phyloP scores from a whole-genome alignment of 106 monocot species.

The Dendrobium huoshanense region DNA sequence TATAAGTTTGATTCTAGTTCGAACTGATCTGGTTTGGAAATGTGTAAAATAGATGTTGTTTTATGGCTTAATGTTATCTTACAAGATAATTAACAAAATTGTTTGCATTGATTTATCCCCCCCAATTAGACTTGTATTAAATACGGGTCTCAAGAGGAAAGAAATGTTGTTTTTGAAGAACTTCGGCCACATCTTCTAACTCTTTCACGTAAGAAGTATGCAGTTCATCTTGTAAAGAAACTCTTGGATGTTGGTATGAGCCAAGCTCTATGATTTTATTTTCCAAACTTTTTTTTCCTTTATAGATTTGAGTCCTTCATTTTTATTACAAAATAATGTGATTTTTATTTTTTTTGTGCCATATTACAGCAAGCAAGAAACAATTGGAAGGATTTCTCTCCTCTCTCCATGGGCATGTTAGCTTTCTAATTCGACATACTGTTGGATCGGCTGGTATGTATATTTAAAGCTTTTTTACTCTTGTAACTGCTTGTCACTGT shows the following conservation, averaged over 20 bases:
- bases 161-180: constrained; percentile 62
- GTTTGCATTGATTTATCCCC: not conserved
- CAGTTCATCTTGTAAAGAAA: constrained; percentile 94
- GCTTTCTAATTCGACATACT: constrained; percentile 77
- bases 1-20: not conserved
- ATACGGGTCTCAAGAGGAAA: constrained; percentile 75
- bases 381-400: constrained; percentile 83
- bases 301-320: not conserved
- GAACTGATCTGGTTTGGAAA: not conserved
- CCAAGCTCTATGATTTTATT: not conserved
- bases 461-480: not conserved
- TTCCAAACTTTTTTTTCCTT: not conserved
- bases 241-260: constrained; percentile 69
- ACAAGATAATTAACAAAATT: not conserved
- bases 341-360: not conserved
- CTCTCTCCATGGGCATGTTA: constrained; percentile 86
- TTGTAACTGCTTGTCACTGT: not conserved
- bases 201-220: constrained; percentile 71
- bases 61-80: not conserved
- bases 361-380: constrained; percentile 53
- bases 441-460: constrained; percentile 81
- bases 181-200: constrained; percentile 74
- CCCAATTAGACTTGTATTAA: constrained; percentile 63
- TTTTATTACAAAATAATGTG: not conserved
- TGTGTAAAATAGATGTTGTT: not conserved